phyloP scores from a whole-genome alignment of 345 rosid species.

The Melastoma malabathricum region DNA sequence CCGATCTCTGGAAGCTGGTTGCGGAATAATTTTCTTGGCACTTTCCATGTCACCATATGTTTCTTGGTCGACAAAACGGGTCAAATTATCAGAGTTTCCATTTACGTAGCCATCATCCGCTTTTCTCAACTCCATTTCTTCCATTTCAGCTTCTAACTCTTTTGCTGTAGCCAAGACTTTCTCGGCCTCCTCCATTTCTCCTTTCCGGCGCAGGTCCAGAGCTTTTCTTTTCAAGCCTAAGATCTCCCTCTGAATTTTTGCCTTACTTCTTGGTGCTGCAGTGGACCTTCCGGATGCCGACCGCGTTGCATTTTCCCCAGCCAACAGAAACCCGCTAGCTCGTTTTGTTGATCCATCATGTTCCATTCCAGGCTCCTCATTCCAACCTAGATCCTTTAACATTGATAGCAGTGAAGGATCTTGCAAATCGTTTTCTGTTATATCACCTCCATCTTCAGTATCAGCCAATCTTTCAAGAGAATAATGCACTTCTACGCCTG shows the following conservation, averaged over 20 bases:
- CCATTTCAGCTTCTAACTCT: conserved; percentile 35
- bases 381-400: conserved; percentile 49
- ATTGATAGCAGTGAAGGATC: conserved; percentile 37
- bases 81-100: conserved; percentile 9
- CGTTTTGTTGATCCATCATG: conserved; percentile 13
- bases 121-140: conserved; percentile 28
- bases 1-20: conserved; percentile 8
- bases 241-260: conserved; percentile 33
- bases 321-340: neutral
- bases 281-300: conserved; percentile 11
- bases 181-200: no score
- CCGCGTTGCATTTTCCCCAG: conserved; percentile 8
- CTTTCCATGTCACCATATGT: conserved; percentile 9
- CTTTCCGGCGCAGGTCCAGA: no score
- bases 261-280: conserved; percentile 41
- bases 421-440: conserved; percentile 48
- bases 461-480: conserved; percentile 12
- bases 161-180: no score
- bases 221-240: no score
- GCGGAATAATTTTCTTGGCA: conserved; percentile 1
- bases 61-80: conserved; percentile 7
- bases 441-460: conserved; percentile 24
- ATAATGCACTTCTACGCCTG: conserved; percentile 5
- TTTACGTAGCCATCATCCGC: conserved; percentile 14
- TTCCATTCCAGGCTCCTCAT: conserved; percentile 23